Evolutionary conservation across 352 stramenopile species (phyloP).

Genomic region (Pythium coloratum): DNA sequence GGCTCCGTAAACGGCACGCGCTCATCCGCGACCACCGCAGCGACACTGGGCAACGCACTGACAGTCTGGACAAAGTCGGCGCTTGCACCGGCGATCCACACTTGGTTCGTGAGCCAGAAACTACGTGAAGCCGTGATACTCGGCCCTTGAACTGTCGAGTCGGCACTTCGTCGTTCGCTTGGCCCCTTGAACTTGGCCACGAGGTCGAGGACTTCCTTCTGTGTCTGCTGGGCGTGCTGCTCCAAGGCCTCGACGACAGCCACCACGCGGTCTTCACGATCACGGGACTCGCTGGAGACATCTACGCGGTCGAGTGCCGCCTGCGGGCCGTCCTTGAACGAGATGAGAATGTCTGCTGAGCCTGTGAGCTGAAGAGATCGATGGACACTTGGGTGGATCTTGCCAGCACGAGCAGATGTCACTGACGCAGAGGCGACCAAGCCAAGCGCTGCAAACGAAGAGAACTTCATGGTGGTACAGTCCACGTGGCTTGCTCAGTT

Average conservation of each 20-base stretch:
- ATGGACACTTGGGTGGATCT: conserved; percentile 29
- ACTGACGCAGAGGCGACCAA: background rate
- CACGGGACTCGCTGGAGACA: conserved; percentile 3
- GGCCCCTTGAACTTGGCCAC: conserved; percentile 14
- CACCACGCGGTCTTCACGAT: conserved; percentile 15
- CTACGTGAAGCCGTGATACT: background rate
- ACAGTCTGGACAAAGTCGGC: conserved; percentile 21
- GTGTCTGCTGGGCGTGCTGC: conserved; percentile 9
- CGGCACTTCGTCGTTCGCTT: background rate
- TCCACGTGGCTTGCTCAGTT: background rate
- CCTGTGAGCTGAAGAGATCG: conserved; percentile 13
- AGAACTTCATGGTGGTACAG: conserved; percentile 11
- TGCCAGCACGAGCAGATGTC: background rate
- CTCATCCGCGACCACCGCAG: conserved; percentile 11
- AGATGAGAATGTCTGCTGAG: conserved; percentile 25
- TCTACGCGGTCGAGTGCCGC: conserved; percentile 14
- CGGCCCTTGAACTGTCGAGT: background rate
- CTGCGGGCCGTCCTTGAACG: conserved; percentile 20
- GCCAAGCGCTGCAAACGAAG: background rate
- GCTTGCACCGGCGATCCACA: conserved; percentile 23
- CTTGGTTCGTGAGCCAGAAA: conserved; percentile 32
- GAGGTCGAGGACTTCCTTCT: conserved; percentile 21
- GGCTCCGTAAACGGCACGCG: conserved; percentile 16
- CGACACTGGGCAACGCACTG: conserved; percentile 10
- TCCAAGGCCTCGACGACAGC: conserved; percentile 19